These are phyloP conservation scores for Apiospora malaysiana DNA, from an alignment of 2,329 filamentous ascomycete species.

Conservation along the genomic window DNA sequence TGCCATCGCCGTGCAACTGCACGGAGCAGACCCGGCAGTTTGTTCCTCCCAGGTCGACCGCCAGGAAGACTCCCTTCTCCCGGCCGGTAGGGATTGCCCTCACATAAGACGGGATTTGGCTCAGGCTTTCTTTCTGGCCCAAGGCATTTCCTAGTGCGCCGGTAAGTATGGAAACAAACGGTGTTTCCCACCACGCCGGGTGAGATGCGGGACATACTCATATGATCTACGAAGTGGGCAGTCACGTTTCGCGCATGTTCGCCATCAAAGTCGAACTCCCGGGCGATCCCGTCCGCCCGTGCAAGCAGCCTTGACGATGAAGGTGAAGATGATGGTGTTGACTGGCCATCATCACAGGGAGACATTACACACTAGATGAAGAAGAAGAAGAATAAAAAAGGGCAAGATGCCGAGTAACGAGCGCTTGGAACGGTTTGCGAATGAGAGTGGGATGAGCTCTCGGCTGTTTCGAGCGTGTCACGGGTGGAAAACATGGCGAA, in stretches of 20 bases:
- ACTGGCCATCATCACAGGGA: background rate
- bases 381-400: too few relatives aligned
- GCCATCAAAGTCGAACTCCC: constrained; percentile 24
- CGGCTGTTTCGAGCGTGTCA: background rate
- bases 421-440: too few relatives aligned
- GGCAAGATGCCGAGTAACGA: too few relatives aligned
- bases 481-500: background rate
- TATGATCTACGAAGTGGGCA: constrained; percentile 29
- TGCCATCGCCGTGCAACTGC: constrained; percentile 60
- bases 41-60: constrained; percentile 43
- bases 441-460: too few relatives aligned
- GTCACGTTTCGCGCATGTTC: constrained; percentile 28
- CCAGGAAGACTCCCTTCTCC: constrained; percentile 62
- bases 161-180: too few relatives aligned
- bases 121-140: constrained; percentile 61
- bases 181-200: too few relatives aligned
- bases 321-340: background rate
- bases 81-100: constrained; percentile 78
- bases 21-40: constrained; percentile 43
- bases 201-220: too few relatives aligned
- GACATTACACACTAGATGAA: constrained; percentile 17
- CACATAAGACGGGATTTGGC: constrained; percentile 81
- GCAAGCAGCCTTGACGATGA: constrained; percentile 19
- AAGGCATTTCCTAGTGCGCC: constrained; percentile 59
- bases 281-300: constrained; percentile 21